Base-by-base conservation (phyloP, 768 basidiomycete genomes). In the Leccinum rimulosum region DNA sequence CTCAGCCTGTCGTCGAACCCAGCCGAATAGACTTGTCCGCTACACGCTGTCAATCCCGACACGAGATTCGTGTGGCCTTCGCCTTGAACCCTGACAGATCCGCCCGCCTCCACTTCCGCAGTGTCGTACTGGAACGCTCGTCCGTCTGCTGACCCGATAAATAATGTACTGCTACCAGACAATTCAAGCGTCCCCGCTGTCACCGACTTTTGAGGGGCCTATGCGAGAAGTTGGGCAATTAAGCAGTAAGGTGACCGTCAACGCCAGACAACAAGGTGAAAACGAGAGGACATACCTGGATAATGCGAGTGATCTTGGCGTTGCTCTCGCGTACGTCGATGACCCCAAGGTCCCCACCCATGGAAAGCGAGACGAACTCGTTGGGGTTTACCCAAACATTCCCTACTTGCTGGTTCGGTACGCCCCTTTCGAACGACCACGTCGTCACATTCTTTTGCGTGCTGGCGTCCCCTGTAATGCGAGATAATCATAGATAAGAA, bases 341-440 rank as follows among this genome's bases (percentile, higher is more conserved):
- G 15, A 96, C 70, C 65, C 89, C 92, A 56, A 98, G 77, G 56
- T 85, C 82, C 14, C 95, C 94, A 0, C 84, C 86, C 64, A 96
- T 75, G 0, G 93, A 94, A 28, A 98, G 76, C 4, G 93, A 95
- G 38, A 93, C 85, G 54, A 97, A 84, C 58, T 84, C 81, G 55
- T 80, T 80, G 33, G 82, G 77, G 45, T 82, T 84, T 54, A 79
- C 87, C 92, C 93, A 97, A n/a, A 84, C 83, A 63, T 89, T 90
- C 30, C 95, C 95, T 28, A 91, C 80, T 77, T 98, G 95, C 69
- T 98, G 95, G 64, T 89, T 75, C 30, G 80, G 76, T 30, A 96
- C 75, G n/a, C 85, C 88, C 36, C 84, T 74, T 11, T 92, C 93
- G 19, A 95, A 72, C 1, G 80, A 81, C 86, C 89, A 95, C 1